Evolutionary conservation across 106 monocot species (phyloP), one percentile per base, ranked within the genome.

Genomic region (Acorus gramineus): DNA sequence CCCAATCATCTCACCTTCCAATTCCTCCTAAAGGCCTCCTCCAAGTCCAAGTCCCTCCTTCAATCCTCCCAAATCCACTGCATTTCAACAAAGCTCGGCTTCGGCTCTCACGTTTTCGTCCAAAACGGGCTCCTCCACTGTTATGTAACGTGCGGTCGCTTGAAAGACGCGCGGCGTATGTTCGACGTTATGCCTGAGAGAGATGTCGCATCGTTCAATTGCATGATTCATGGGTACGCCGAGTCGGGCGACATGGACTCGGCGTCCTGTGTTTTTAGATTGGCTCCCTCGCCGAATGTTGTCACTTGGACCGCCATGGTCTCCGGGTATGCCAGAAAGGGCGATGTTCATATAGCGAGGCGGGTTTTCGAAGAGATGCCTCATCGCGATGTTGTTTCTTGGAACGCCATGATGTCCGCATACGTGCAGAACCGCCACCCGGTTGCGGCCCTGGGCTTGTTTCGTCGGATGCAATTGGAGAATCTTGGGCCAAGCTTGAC

Each of bases 391-490:
- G 46, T 69, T 9, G 73, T 66, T 11, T 64, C 81, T 43, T 81
- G 81, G 81, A 81, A 69, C 49, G 73, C 73, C 8, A 77, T 81
- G 77, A 52, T 81, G 44, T 65, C 76, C 4, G 68, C 64, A 13
- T 81, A 73, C 55, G 76, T 81, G 13, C 72, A 66, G 60, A 72
- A 69, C 47, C 13, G 62, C 5, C 47, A 44, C 10, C 63, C 64
- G 2, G 10, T 65, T 2, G 65, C 47, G 13, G 81, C 73, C 0
- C 14, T 77, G 65, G 7, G 56, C 13, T 49, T 81, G 56, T 81
- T 81, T 49, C 2, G 47, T 2, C 10, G 13, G 47, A 64, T 81
- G 73, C 64, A 3, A 49, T 14, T 28, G 7, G 64, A 11, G 8
- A 49, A 13, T 4, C 46, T 60, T 13, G 65, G 5, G 28, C 65